Conservation (phyloP, 225 moss, liverwort and hornwort species). For the Bryum argenteum region DNA sequence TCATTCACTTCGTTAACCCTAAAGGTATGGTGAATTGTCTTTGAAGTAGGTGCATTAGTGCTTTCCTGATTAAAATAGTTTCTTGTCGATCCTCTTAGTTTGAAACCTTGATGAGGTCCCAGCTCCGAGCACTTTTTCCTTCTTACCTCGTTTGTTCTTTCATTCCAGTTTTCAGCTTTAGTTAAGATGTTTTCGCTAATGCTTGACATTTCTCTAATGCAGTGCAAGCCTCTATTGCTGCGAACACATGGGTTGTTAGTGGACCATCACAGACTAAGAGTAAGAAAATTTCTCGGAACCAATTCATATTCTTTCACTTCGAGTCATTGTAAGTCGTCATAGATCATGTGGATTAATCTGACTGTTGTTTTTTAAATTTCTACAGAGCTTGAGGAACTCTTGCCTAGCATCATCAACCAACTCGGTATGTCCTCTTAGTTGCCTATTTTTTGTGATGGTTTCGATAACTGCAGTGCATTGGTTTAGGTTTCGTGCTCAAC, state of each 20-base stretch:
- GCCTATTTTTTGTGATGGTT: not conserved
- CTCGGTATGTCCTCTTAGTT: conserved; percentile 40
- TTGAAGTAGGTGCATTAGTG: not conserved
- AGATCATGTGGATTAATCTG: not conserved
- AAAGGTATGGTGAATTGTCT: conserved; percentile 43
- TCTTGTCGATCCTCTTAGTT: not conserved
- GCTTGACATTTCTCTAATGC: conserved; percentile 22
- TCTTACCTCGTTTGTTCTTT: not conserved
- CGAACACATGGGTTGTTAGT: conserved; percentile 67
- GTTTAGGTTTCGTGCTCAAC: rapidly evolving
- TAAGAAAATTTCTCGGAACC: conserved; percentile 10
- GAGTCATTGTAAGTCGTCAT: not conserved
- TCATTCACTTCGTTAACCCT: conserved; percentile 62
- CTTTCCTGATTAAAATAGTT: not conserved
- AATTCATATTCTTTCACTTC: not conserved
- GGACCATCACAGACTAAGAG: conserved; percentile 63
- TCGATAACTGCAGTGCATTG: not conserved
- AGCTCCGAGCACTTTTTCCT: not conserved
- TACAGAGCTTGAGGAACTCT: conserved; percentile 60
- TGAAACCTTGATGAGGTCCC: too few relatives aligned
- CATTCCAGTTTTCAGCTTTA: not conserved
- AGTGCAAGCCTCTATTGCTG: conserved; percentile 68
- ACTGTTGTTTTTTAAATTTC: not conserved
- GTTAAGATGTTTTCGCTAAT: not conserved
- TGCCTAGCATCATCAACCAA: conserved; percentile 66